Conservation (phyloP, 148 eudicot genomes). For the Dysphania ambrosioides region DNA sequence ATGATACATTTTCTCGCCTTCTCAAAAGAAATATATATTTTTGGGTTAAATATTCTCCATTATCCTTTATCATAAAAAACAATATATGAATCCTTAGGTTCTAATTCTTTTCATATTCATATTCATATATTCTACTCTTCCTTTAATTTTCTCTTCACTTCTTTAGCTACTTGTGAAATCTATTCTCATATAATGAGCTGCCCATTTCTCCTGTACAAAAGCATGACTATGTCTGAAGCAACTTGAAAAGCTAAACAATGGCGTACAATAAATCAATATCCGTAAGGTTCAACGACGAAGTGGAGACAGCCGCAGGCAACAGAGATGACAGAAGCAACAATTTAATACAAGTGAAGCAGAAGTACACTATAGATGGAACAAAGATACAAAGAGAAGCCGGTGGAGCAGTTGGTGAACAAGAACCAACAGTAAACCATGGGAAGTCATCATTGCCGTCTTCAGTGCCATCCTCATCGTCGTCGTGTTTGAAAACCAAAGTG, state of each 20-base stretch:
- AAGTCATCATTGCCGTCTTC: background rate
- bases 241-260: background rate
- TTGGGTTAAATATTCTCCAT: background rate
- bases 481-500: constrained; percentile 43
- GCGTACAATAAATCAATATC: constrained; percentile 57
- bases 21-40: too few relatives aligned
- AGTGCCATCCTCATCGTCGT: too few relatives aligned
- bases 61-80: constrained; percentile 2
- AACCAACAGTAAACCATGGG: background rate
- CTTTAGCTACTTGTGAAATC: too few relatives aligned
- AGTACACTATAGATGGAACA: constrained; percentile 36
- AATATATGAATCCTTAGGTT: background rate
- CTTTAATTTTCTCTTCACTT: background rate
- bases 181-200: too few relatives aligned
- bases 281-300: constrained; percentile 57
- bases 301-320: constrained; percentile 17
- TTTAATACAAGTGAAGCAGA: constrained; percentile 19
- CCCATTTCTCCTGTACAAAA: too few relatives aligned
- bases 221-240: too few relatives aligned
- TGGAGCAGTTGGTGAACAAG: too few relatives aligned
- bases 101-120: too few relatives aligned
- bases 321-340: constrained; percentile 12
- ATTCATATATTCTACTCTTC: background rate
- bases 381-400: constrained; percentile 1
- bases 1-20: too few relatives aligned